Percentiles rank a stretch among this genome's conserved stretches.
phyloP scores from a whole-genome alignment of 345 rosid genomes.

The Rhizophora apiculata region DNA sequence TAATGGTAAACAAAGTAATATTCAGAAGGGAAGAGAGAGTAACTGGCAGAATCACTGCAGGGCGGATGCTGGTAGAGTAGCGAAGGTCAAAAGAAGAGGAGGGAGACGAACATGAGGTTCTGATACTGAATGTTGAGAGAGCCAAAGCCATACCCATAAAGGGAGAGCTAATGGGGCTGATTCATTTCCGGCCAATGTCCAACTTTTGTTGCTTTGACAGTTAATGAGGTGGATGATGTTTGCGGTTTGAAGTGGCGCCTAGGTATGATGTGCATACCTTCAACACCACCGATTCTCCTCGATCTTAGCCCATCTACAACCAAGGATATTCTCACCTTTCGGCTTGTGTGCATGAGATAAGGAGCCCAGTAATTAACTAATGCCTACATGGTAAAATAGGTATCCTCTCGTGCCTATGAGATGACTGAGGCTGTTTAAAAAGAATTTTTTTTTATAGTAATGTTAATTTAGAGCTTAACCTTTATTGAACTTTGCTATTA shows the following conservation, averaged over 20 bases:
- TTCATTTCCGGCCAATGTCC: background rate
- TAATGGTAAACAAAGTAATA: background rate
- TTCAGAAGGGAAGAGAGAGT: background rate
- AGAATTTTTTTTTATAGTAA: no score
- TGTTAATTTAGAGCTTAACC: no score
- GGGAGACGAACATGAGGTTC: constrained; percentile 25
- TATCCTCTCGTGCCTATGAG: no score
- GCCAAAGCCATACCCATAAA: constrained; percentile 44
- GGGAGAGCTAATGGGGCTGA: no score
- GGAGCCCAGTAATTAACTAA: no score
- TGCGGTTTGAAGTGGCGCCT: no score
- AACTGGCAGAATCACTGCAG: constrained; percentile 90
- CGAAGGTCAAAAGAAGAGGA: constrained; percentile 23
- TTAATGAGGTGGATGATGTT: background rate
- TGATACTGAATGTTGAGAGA: constrained; percentile 38
- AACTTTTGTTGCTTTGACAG: constrained; percentile 1
- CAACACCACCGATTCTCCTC: background rate
- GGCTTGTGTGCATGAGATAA: no score
- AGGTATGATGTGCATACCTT: constrained; percentile 4
- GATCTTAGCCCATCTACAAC: background rate
- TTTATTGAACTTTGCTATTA: no score
- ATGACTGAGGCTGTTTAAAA: no score
- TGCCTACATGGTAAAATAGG: no score
- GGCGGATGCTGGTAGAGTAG: constrained; percentile 38
- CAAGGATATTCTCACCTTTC: no score